Percentiles rank a stretch among this genome's conserved stretches.
phyloP scores from a whole-genome alignment of 176 grass and related monocot species.

The Avena eriantha region DNA sequence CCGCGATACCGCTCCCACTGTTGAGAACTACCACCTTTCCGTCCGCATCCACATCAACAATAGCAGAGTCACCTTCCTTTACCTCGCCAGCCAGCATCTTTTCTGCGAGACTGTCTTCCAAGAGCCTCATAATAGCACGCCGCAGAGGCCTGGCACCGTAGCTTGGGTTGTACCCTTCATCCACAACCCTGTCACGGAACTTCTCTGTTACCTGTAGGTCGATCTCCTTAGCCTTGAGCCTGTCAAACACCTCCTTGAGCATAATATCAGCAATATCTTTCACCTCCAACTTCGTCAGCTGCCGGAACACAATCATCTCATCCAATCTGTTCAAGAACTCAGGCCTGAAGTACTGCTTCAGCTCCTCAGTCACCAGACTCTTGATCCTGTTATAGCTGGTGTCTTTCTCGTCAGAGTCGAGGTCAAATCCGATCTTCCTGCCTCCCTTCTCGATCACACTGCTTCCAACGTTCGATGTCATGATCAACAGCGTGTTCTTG shows the following conservation, averaged over 20 bases:
- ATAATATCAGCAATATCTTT: constrained; percentile 99
- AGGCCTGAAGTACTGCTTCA: constrained; percentile 94
- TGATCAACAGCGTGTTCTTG: constrained; percentile 90
- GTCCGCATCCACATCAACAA: constrained; percentile 89
- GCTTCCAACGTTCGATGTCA: constrained; percentile 93
- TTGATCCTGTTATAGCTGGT: constrained; percentile 95
- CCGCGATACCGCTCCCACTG: constrained; percentile 59
- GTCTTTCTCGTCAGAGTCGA: constrained; percentile 87
- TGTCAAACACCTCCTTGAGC: constrained; percentile 94
- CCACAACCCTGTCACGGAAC: constrained; percentile 88
- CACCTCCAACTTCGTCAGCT: constrained; percentile 94
- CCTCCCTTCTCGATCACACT: constrained; percentile 97
- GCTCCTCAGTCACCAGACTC: constrained; percentile 87
- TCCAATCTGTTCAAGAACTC: constrained; percentile 95
- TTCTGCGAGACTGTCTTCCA: constrained; percentile 92
- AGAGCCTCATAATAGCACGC: constrained; percentile 88
- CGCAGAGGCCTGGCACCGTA: constrained; percentile 95
- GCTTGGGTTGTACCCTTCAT: constrained; percentile 94
- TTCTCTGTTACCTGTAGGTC: constrained; percentile 90
- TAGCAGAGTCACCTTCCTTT: constrained; percentile 91
- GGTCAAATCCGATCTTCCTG: constrained; percentile 87
- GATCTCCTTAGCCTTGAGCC: constrained; percentile 90
- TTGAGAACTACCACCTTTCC: constrained; percentile 93
- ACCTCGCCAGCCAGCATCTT: constrained; percentile 92
- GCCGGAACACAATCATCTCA: constrained; percentile 97